These are phyloP conservation scores for Guyanaporus albipodus DNA, from an alignment of 768 basidiomycete species.

Conservation along the genomic window DNA sequence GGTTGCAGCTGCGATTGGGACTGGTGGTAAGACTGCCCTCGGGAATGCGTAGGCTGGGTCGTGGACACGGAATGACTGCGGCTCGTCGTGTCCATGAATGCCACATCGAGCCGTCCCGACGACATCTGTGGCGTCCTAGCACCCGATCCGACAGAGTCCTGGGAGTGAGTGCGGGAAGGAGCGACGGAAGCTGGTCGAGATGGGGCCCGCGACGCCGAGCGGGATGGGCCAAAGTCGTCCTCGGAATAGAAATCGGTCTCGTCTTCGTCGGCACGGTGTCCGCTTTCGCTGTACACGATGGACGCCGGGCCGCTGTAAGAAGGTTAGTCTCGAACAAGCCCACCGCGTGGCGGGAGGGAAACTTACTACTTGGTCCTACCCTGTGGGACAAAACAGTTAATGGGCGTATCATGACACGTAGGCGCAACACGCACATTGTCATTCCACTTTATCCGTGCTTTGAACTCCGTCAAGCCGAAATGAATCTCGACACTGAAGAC, in stretches of 20 bases:
- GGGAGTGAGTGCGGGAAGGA: constrained; percentile 53
- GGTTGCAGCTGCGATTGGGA: constrained; percentile 3
- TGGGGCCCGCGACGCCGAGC: constrained; percentile 32
- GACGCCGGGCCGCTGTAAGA: constrained; percentile 64
- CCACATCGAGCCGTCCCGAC: constrained; percentile 22
- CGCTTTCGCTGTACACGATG: constrained; percentile 79
- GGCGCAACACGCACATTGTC: constrained; percentile 53
- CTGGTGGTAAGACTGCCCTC: constrained; percentile 14
- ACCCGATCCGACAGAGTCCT: constrained; percentile 35
- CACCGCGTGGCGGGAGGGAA: neutral
- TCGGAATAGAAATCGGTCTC: constrained; percentile 63
- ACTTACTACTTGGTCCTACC: constrained; percentile 70
- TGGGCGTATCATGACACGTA: neutral
- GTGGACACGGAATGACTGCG: constrained; percentile 23
- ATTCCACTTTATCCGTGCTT: constrained; percentile 77
- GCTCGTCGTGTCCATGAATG: constrained; percentile 29
- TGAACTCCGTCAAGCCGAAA: constrained; percentile 80
- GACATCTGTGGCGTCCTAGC: constrained; percentile 30
- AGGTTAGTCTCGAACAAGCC: neutral
- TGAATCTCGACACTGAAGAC: constrained; percentile 83
- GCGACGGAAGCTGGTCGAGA: constrained; percentile 45
- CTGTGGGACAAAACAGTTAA: constrained; percentile 32
- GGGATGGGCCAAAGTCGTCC: constrained; percentile 47
- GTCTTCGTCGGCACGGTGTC: constrained; percentile 69
- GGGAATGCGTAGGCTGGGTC: constrained; percentile 18